phyloP scores from a whole-genome alignment of 1,284 basidiomycete genomes.

The Malassezia pachydermatis region DNA sequence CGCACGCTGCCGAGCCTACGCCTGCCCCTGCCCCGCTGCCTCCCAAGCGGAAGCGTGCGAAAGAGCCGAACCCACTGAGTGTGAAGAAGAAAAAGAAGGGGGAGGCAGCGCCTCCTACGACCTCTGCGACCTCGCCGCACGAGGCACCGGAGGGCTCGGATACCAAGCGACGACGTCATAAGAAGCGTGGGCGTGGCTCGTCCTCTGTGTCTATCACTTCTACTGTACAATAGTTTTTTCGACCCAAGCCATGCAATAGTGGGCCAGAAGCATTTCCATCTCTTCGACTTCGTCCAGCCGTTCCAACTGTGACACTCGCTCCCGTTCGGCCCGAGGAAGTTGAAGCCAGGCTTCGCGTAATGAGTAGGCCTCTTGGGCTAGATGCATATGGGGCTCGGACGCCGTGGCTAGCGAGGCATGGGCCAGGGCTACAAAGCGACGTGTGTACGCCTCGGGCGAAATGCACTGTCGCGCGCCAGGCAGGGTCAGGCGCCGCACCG shows the following conservation, averaged over 20 bases:
- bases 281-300: constrained; percentile 46
- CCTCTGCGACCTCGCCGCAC: not conserved
- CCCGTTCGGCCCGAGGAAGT: constrained; percentile 1
- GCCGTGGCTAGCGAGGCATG: not conserved
- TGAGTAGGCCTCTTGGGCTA: not conserved
- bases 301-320: constrained; percentile 30
- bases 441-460: constrained; percentile 23
- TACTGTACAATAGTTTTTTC: constrained; percentile 8
- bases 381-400: not conserved
- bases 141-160: not conserved
- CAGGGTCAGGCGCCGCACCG: constrained; percentile 31
- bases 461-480: constrained; percentile 33
- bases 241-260: constrained; percentile 31
- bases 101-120: not conserved
- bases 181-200: constrained; percentile 15
- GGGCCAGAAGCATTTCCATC: constrained; percentile 43
- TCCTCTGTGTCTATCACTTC: too few species aligned
- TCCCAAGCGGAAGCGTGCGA: constrained; percentile 60
- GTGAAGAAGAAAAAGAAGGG: constrained; percentile 56
- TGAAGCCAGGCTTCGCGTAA: constrained; percentile 6
- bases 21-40: not conserved
- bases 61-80: constrained; percentile 83
- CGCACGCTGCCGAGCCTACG: not conserved
- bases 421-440: constrained; percentile 19
- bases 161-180: constrained; percentile 4